Evolutionary conservation across 345 rosid genomes (phyloP), one percentile per base, ranked within the genome.

Genomic region (Rubroshorea leprosula): DNA sequence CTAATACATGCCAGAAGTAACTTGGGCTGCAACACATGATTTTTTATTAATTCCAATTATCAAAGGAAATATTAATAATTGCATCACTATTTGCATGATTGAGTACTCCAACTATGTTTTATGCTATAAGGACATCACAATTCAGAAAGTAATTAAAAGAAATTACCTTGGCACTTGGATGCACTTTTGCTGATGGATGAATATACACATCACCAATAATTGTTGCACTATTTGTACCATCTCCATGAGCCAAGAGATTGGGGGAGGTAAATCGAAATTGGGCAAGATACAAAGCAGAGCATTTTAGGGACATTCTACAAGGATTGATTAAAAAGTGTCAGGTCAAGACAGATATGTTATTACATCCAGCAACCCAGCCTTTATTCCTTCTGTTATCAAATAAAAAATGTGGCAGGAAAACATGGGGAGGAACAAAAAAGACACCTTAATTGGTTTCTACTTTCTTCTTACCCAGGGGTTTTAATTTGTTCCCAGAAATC

Each of bases 401-500:
- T n/a, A n/a, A n/a, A n/a, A n/a, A n/a, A n/a, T n/a, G n/a, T n/a
- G n/a, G n/a, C n/a, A 54, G 59, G 29, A 26, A 59, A 20, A 45
- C 31, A 12, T 29, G 49, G 23, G 18, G 49, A 60, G 29, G 59
- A 54, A 35, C 54, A 6, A 31, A 16, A 39, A 25, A 17, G 54
- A 53, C 4, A 44, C 10, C n/a, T 24, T 17, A 21, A 20, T 29
- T n/a, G 25, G 51, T 44, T 17, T 20, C 17, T 35, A n/a, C n/a
- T n/a, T n/a, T n/a, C n/a, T n/a, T n/a, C 78, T 71, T 69, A 90
- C 98, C 98, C 98, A 3, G 98, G 96, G 67, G 98, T 82, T 70
- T 91, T 91, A 24, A 91, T 82, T 74, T 91, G 98, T 74, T 91
- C 98, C 96, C 96, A 91, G 79, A 88, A 88, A 69, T 91, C 88